These are phyloP conservation scores for Penicillium ochrochloron DNA, from an alignment of 495 filamentous ascomycete genomes.

Conservation along the genomic window DNA sequence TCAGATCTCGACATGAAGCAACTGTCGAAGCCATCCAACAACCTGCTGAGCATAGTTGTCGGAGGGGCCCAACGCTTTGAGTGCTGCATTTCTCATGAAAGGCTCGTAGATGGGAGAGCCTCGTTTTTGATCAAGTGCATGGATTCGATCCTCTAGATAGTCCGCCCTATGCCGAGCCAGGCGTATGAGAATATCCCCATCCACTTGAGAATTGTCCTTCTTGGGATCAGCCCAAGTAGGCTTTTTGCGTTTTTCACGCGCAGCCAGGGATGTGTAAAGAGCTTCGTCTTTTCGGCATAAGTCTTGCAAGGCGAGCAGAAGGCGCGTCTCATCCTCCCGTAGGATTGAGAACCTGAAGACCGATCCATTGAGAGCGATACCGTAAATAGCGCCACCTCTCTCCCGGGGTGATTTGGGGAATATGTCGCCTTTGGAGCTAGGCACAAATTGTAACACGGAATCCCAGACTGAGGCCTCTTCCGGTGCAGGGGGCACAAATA, in stretches of 20 bases:
- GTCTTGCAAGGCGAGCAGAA: conserved; percentile 67
- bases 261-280: conserved; percentile 45
- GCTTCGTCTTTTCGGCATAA: conserved; percentile 49
- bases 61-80: conserved; percentile 13
- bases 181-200: conserved; percentile 67
- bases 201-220: conserved; percentile 60
- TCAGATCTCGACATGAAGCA: conserved; percentile 23
- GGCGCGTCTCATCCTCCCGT: conserved; percentile 55
- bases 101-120: not conserved
- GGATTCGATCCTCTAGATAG: conserved; percentile 46
- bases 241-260: conserved; percentile 32
- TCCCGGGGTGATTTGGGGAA: conserved; percentile 9
- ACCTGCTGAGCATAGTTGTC: conserved; percentile 13
- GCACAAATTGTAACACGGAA: conserved; percentile 9
- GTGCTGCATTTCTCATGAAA: conserved; percentile 8
- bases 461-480: conserved; percentile 9
- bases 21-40: conserved; percentile 22
- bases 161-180: conserved; percentile 54
- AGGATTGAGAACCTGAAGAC: conserved; percentile 65
- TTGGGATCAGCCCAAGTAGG: conserved; percentile 38
- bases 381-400: conserved; percentile 46
- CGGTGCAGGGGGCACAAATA: conserved; percentile 1
- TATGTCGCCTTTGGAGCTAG: conserved; percentile 6
- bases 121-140: conserved; percentile 13
- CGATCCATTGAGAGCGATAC: conserved; percentile 67